These are phyloP conservation scores for Byssochlamys sp. DNA, from an alignment of 2,329 filamentous ascomycete genomes.

Conservation along the genomic window DNA sequence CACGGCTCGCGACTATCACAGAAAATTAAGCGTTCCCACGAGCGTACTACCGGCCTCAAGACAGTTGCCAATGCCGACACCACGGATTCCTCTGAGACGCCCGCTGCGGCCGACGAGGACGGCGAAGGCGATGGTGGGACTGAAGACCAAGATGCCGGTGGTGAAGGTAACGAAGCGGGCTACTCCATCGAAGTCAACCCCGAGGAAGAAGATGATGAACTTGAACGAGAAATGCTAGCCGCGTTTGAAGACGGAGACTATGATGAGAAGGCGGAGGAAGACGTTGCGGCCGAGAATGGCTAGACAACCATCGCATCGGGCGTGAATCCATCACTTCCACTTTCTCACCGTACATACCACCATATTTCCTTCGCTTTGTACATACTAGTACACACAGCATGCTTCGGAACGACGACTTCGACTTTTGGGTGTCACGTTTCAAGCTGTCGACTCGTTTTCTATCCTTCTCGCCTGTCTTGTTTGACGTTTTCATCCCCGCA, in stretches of 20 bases:
- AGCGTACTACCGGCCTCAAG: conserved; percentile 30
- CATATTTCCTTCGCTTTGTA: conserved; percentile 3
- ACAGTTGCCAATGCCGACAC: conserved; percentile 24
- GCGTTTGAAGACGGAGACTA: conserved; percentile 43
- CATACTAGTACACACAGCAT: not conserved
- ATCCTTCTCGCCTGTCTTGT: not conserved
- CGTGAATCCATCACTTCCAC: not conserved
- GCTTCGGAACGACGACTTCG: not conserved
- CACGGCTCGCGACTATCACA: conserved; percentile 28
- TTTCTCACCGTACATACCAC: conserved; percentile 1
- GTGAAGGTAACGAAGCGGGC: conserved; percentile 14
- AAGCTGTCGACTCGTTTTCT: not conserved
- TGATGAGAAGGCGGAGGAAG: conserved; percentile 26
- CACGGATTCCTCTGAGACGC: conserved; percentile 6
- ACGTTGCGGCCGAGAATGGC: conserved; percentile 23
- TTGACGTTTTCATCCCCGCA: not conserved
- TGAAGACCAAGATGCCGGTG: conserved; percentile 7
- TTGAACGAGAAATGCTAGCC: conserved; percentile 49
- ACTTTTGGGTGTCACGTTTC: not conserved
- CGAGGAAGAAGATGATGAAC: conserved; percentile 38
- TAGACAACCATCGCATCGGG: conserved; percentile 7
- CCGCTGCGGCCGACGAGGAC: conserved; percentile 13
- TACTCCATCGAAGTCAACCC: conserved; percentile 14
- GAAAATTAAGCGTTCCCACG: conserved; percentile 33
- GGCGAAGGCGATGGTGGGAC: conserved; percentile 13